A percentile compares a stretch with the other conserved stretches of the same genome.
Conservation (phyloP, 257 asterid species). For the Solanum chmielewskii region DNA sequence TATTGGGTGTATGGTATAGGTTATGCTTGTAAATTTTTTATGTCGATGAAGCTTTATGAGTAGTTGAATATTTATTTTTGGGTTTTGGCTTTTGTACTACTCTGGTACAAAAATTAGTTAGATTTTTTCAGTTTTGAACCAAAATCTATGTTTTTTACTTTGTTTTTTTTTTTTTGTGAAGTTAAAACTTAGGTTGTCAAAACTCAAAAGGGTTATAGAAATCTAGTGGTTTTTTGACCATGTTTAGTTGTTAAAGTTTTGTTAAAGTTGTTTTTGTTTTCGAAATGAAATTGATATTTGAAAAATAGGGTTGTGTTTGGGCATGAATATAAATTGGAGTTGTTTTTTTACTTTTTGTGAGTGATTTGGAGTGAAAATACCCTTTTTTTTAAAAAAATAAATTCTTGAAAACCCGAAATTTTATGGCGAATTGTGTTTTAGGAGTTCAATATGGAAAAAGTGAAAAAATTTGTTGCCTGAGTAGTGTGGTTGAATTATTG, state of each 20-base stretch:
- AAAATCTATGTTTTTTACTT: not conserved
- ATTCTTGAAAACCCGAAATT: not conserved
- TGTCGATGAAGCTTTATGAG: not conserved
- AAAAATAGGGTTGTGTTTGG: not conserved
- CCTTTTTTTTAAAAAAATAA: too few species aligned
- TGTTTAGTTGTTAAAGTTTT: not conserved
- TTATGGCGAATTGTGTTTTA: not conserved
- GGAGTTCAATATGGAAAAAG: not conserved
- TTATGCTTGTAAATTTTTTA: not conserved
- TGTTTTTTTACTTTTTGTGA: not conserved
- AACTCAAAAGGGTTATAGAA: not conserved
- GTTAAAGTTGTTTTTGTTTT: not conserved
- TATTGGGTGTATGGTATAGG: not conserved
- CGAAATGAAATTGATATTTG: not conserved
- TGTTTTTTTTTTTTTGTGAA: not conserved
- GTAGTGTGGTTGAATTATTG: not conserved
- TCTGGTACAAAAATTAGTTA: not conserved
- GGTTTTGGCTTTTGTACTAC: not conserved
- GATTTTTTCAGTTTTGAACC: not conserved
- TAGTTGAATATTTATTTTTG: not conserved
- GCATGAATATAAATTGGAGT: not conserved
- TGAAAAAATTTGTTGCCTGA: not conserved
- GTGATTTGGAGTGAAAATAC: not conserved
- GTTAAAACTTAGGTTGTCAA: not conserved
- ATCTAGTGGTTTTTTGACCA: not conserved